Percentiles rank a stretch among this genome's conserved stretches.
Evolutionary conservation across 2,329 filamentous ascomycete species (phyloP).

Genomic region (Calonectria leucothoes): DNA sequence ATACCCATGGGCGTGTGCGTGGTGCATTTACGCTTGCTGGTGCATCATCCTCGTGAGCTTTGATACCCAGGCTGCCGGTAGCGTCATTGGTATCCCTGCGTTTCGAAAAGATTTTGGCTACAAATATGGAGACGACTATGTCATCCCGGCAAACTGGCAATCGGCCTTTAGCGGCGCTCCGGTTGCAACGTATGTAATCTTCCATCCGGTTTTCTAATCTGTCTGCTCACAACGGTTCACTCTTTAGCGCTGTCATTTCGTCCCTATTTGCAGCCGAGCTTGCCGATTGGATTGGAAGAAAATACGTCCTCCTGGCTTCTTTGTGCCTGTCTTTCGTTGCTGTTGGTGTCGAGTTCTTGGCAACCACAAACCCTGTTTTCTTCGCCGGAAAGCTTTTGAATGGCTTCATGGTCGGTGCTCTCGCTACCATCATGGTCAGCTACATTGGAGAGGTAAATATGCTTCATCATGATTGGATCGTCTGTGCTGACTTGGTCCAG

Average conservation of each 20-base stretch:
- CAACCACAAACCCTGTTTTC: conserved; percentile 20
- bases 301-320: conserved; percentile 16
- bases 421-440: conserved; percentile 23
- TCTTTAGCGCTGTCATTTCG: conserved; percentile 14
- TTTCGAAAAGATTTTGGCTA: conserved; percentile 13
- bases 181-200: background rate
- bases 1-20: conserved; percentile 11
- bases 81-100: conserved; percentile 14
- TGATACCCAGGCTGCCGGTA: conserved; percentile 1
- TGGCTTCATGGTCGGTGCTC: conserved; percentile 21
- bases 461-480: background rate
- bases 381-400: conserved; percentile 26
- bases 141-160: conserved; percentile 9
- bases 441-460: conserved; percentile 26
- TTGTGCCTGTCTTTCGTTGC: conserved; percentile 11
- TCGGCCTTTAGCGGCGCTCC: conserved; percentile 17
- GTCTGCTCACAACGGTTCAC: background rate
- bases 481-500: background rate
- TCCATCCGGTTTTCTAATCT: background rate
- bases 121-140: background rate
- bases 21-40: conserved; percentile 12
- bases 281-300: conserved; percentile 24
- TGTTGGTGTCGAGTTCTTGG: conserved; percentile 22
- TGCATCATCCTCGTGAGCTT: conserved; percentile 11
- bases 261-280: conserved; percentile 23